Evolutionary conservation across 2,329 filamentous ascomycete species (phyloP), one percentile per base, ranked within the genome.

Genomic region (Botrytis fabae): DNA sequence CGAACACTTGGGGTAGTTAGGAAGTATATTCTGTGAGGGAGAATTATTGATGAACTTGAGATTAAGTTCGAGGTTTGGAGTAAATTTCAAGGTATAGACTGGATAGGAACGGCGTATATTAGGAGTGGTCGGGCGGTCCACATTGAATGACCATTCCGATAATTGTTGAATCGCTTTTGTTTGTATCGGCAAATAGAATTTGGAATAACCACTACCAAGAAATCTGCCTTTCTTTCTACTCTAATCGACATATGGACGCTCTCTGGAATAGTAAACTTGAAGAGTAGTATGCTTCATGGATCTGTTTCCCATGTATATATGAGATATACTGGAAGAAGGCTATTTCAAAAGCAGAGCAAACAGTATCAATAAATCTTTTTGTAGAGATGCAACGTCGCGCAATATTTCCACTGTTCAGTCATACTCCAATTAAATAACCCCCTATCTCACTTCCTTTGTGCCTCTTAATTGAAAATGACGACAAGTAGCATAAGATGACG

Each of bases 121-220:
- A 8, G 12, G 8, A 28, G 25, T 57, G 7, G 0, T 57, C n/a
- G 12, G 28, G 28, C 12, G 25, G n/a, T 28, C n/a, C n/a, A 8
- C 8, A 16, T 2, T 28, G n/a, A 16, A 28, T 61, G 35, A 40
- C 5, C 5, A 2, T 35, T 16, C 4, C 6, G 4, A n/a, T 3
- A 3, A 6, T 16, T 38, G 25, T 25, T 40, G 12, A 4, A 16
- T 40, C 12, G 7, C 18, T 38, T 20, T 16, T 25, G 6, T 9
- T 12, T n/a, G 16, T 40, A 9, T 14, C 9, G 22, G 35, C 7
- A 1, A 61, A 61, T 40, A n/a, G 12, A 61, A 14, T 25, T 25
- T 16, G 6, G 0, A 61, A 40, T 2, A 40, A 9, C 2, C 1
- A 61, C 14, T 16, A 0, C 3, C 6, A 18, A 16, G 10, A 22